Evolutionary conservation across 2,329 filamentous ascomycete genomes (phyloP).

Genomic region (Colletotrichum cordylinicola): DNA sequence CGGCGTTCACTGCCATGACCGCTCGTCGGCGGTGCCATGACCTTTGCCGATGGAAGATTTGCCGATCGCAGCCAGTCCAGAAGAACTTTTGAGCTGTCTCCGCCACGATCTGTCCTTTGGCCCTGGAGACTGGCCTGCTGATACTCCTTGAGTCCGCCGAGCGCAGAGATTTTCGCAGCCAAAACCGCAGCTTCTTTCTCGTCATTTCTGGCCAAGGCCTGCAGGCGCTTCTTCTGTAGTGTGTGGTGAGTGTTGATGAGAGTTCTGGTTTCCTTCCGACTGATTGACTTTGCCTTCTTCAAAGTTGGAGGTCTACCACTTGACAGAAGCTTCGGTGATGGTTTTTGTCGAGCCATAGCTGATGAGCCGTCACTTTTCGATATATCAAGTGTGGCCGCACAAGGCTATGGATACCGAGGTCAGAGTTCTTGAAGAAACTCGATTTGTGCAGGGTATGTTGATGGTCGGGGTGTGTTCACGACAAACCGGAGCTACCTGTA

Average conservation of each 20-base stretch:
- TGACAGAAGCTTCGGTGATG: conserved; percentile 34
- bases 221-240: conserved; percentile 65
- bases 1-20: not conserved
- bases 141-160: conserved; percentile 68
- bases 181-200: conserved; percentile 55
- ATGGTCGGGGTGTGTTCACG: not conserved
- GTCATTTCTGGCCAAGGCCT: conserved; percentile 57
- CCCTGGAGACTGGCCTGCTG: conserved; percentile 74
- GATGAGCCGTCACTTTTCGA: not conserved
- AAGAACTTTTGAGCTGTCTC: conserved; percentile 69
- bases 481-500: not conserved
- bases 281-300: conserved; percentile 61
- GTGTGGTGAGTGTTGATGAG: conserved; percentile 72
- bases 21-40: not conserved
- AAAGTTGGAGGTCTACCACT: conserved; percentile 63
- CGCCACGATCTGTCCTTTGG: conserved; percentile 69
- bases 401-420: not conserved
- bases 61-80: conserved; percentile 64
- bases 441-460: not conserved
- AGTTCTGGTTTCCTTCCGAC: conserved; percentile 67
- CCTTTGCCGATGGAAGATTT: conserved; percentile 28
- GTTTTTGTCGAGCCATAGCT: conserved; percentile 18
- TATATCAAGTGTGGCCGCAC: not conserved
- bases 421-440: not conserved
- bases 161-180: conserved; percentile 57